Evolutionary conservation across 2,329 filamentous ascomycete species (phyloP).

Genomic region (Zarea fungicola): DNA sequence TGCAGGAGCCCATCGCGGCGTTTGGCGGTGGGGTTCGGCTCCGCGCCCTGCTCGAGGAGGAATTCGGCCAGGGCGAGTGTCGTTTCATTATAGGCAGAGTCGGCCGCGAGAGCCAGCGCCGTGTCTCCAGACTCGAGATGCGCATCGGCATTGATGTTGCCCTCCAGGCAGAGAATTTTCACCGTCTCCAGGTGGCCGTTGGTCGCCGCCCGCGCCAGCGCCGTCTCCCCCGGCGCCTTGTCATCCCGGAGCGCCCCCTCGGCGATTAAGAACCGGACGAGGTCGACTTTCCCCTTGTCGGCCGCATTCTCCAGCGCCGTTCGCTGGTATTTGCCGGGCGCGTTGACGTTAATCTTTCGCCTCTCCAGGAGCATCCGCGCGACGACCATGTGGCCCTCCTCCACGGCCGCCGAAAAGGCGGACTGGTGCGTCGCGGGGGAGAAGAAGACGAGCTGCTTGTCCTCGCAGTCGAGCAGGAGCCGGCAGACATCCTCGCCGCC

Average conservation of each 20-base stretch:
- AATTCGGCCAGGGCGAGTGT: conserved; percentile 1
- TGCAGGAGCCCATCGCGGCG: conserved; percentile 5
- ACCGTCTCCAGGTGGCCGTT: conserved; percentile 1
- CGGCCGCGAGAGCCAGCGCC: background rate
- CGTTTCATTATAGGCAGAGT: background rate
- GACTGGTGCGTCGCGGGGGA: conserved; percentile 1
- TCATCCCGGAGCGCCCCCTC: background rate
- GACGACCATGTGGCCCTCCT: background rate
- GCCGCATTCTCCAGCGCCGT: conserved; percentile 7
- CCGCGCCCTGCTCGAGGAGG: conserved; percentile 2
- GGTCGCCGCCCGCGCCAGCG: background rate
- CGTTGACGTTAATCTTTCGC: background rate
- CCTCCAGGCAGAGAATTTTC: background rate
- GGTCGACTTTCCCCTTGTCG: conserved; percentile 1
- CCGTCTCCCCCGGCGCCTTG: background rate
- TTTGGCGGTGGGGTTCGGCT: background rate
- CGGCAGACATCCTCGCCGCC: background rate
- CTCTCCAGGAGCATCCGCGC: conserved; percentile 2
- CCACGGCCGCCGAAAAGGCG: background rate
- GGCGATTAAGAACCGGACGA: background rate
- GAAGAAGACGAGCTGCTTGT: background rate
- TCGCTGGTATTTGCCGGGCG: background rate
- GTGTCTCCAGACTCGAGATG: background rate
- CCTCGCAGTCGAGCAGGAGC: conserved; percentile 1
- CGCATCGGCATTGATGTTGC: background rate